Evolutionary conservation across 306 rosid species (phyloP).

Genomic region (Medicago ruthenica): DNA sequence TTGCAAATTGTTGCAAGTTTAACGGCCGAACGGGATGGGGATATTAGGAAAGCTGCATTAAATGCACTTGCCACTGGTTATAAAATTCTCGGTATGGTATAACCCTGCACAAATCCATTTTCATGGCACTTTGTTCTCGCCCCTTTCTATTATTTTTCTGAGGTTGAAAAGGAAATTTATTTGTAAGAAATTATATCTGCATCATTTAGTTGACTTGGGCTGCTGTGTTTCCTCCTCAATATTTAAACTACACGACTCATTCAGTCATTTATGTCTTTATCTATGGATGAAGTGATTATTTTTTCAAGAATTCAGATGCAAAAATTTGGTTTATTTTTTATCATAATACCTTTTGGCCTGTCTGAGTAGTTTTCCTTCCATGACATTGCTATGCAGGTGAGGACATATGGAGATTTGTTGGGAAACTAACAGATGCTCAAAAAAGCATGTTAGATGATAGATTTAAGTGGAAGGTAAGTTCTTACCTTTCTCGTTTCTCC

Average conservation of each 20-base stretch:
- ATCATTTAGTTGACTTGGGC: neutral
- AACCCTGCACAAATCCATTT: slow-evolving; percentile 10
- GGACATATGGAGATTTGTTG: slow-evolving; percentile 97
- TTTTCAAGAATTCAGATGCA: slow-evolving; percentile 1
- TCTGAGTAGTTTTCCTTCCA: slow-evolving; percentile 25
- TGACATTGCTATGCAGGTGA: slow-evolving; percentile 61
- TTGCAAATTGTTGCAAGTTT: slow-evolving; percentile 95
- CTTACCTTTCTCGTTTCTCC: slow-evolving; percentile 4
- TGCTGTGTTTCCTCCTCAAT: neutral
- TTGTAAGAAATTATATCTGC: neutral
- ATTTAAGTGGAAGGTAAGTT: slow-evolving; percentile 93
- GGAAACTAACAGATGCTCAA: slow-evolving; percentile 97
- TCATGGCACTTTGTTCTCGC: neutral
- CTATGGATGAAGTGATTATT: slow-evolving; percentile 22
- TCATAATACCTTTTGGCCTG: slow-evolving; percentile 10
- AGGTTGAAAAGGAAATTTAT: neutral
- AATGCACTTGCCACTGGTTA: slow-evolving; percentile 95
- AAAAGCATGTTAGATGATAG: slow-evolving; percentile 97
- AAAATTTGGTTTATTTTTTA: slow-evolving; percentile 13
- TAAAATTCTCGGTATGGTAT: slow-evolving; percentile 90
- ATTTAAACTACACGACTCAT: neutral
- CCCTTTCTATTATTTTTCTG: neutral
- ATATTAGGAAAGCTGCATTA: slow-evolving; percentile 93
- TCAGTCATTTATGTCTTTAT: neutral
- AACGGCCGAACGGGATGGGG: slow-evolving; percentile 97